A percentile compares a stretch with the other conserved stretches of the same genome.
Conservation (phyloP, 2,329 filamentous ascomycete species). For the Trichoderma semiorbis region DNA sequence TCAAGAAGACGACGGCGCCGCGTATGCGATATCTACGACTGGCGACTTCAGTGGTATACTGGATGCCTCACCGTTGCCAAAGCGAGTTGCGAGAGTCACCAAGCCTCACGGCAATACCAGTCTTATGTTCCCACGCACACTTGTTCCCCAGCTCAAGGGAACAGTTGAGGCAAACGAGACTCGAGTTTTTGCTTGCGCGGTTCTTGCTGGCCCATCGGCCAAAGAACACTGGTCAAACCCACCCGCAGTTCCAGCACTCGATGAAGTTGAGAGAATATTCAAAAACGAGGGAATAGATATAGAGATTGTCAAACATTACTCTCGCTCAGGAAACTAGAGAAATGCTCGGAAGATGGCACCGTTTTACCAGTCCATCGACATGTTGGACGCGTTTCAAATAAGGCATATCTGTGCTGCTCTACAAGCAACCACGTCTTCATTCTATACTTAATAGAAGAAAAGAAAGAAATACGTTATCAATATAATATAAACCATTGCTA, state of each 20-base stretch:
- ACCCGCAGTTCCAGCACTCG: background rate
- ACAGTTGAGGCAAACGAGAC: background rate
- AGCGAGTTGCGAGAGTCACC: background rate
- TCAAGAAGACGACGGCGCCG: background rate
- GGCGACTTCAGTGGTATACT: background rate
- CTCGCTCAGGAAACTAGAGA: background rate
- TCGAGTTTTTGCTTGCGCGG: background rate
- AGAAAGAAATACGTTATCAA: background rate
- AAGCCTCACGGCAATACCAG: conserved; percentile 15
- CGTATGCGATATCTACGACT: background rate
- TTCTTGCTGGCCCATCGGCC: background rate
- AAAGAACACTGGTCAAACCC: background rate
- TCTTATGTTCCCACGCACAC: conserved; percentile 13
- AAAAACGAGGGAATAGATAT: background rate
- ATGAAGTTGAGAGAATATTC: background rate
- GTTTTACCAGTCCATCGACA: background rate
- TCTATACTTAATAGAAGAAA: background rate
- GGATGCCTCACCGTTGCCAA: background rate
- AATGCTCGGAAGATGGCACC: background rate
- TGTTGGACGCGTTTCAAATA: background rate
- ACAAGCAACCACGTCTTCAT: background rate
- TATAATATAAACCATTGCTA: background rate
- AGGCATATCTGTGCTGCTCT: background rate
- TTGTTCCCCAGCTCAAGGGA: conserved; percentile 12
- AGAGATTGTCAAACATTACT: background rate